Conservation (phyloP, 257 asterid genomes). For the Ophiorrhiza pumila region DNA sequence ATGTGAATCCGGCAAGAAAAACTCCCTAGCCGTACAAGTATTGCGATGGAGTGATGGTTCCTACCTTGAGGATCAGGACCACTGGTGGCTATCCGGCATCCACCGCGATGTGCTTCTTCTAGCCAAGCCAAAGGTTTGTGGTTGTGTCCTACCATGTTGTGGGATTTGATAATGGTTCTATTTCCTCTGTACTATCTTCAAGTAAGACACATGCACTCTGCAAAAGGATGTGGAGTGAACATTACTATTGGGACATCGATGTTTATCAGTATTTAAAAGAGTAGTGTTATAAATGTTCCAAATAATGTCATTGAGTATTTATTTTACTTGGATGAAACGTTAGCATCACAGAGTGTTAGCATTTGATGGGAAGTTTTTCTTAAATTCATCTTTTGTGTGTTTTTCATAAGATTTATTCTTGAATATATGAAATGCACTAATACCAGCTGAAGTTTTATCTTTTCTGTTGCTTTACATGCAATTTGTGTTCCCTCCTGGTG, state of each 20-base stretch:
- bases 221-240: not conserved
- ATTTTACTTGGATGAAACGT: not conserved
- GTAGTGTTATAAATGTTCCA: not conserved
- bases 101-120: constrained; percentile 92
- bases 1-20: constrained; percentile 63
- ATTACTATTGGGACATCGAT: not conserved
- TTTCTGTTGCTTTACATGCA: not conserved
- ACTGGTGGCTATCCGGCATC: constrained; percentile 98
- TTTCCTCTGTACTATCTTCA: not conserved
- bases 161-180: not conserved
- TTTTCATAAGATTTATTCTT: not conserved
- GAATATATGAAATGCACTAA: not conserved
- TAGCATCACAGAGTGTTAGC: not conserved
- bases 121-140: constrained; percentile 86
- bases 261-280: not conserved
- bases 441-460: not conserved
- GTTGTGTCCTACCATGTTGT: not conserved
- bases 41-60: constrained; percentile 98
- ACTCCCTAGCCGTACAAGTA: constrained; percentile 90
- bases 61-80: constrained; percentile 99
- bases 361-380: not conserved
- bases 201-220: not conserved
- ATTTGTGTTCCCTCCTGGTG: not conserved
- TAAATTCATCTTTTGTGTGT: not conserved
- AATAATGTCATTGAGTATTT: not conserved